phyloP scores from a whole-genome alignment of 2,329 filamentous ascomycete genomes.

The Cladophialophora bantiana region DNA sequence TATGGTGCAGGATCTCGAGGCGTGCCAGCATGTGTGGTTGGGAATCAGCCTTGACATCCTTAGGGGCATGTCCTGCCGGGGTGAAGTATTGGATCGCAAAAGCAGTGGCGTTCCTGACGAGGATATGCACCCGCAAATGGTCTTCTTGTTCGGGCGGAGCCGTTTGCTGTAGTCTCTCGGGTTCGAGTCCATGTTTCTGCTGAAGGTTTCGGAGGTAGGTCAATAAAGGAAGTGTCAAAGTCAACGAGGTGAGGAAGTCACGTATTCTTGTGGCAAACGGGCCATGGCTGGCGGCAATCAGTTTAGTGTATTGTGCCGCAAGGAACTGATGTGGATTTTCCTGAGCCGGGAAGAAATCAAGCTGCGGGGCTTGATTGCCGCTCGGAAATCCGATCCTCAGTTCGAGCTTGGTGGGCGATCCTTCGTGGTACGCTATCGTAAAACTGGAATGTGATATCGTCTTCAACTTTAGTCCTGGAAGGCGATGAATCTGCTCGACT shows the following conservation, averaged over 20 bases:
- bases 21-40: constrained; percentile 36
- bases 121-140: constrained; percentile 35
- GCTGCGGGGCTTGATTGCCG: constrained; percentile 20
- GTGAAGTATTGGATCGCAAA: constrained; percentile 39
- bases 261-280: constrained; percentile 31
- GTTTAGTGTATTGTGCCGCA: constrained; percentile 24
- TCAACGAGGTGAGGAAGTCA: constrained; percentile 42
- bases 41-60: constrained; percentile 26
- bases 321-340: constrained; percentile 36
- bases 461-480: constrained; percentile 32
- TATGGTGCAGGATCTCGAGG: constrained; percentile 37
- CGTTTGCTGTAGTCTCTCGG: constrained; percentile 2
- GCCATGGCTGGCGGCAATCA: constrained; percentile 22
- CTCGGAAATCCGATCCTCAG: constrained; percentile 26
- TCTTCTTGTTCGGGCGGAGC: constrained; percentile 9
- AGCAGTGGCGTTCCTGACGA: constrained; percentile 30
- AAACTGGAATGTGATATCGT: constrained; percentile 31
- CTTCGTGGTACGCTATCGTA: constrained; percentile 33
- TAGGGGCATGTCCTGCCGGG: constrained; percentile 16
- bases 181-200: constrained; percentile 21
- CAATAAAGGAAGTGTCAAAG: constrained; percentile 53
- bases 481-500: constrained; percentile 33
- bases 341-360: constrained; percentile 33
- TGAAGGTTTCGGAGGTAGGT: constrained; percentile 46
- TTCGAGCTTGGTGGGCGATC: constrained; percentile 19